Evolutionary conservation across 495 filamentous ascomycete genomes (phyloP).

Genomic region (Aspergillus leporis): DNA sequence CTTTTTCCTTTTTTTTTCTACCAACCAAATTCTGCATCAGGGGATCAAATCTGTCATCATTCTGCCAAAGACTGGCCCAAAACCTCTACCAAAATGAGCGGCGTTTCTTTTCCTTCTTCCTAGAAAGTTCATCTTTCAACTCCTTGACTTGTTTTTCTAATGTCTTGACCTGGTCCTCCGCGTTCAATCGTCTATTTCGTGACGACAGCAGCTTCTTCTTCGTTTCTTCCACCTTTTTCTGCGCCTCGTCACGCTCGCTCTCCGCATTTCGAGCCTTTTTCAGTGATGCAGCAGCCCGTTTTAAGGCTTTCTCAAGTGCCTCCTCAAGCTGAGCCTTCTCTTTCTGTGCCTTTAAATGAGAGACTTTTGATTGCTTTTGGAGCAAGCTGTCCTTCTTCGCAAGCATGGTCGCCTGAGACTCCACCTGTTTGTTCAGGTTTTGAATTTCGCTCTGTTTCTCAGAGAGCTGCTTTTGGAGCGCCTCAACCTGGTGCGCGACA

Average conservation of each 20-base stretch:
- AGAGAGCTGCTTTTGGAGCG: background rate
- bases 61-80: too few species aligned
- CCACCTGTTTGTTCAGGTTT: background rate
- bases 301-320: background rate
- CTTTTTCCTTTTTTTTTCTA: too few species aligned
- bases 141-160: background rate
- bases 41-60: too few species aligned
- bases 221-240: background rate
- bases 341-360: background rate
- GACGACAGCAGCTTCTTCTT: background rate
- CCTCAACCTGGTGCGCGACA: background rate
- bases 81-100: background rate
- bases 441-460: background rate
- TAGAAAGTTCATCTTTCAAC: background rate
- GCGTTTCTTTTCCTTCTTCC: slow-evolving; percentile 3
- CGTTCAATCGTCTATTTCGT: background rate
- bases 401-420: background rate
- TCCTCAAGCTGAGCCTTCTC: background rate
- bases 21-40: too few species aligned
- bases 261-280: background rate
- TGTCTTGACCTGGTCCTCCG: background rate
- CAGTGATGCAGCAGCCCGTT: background rate
- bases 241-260: background rate
- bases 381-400: background rate
- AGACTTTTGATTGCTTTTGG: background rate